These are phyloP conservation scores for Salix arbutifolia DNA, from an alignment of 345 rosid species.

Conservation along the genomic window DNA sequence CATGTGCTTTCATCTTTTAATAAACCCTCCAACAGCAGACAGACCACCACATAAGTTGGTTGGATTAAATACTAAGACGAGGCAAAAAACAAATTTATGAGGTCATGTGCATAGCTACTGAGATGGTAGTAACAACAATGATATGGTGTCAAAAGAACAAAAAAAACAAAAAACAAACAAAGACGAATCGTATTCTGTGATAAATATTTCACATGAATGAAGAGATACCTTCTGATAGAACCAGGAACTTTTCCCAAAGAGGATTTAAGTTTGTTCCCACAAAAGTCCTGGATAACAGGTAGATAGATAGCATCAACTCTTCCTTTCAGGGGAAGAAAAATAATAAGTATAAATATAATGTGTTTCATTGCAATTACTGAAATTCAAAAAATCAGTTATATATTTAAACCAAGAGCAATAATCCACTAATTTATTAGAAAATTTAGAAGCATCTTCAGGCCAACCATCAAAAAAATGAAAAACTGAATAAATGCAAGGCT, in stretches of 20 bases:
- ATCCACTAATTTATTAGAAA: neutral
- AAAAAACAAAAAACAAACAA: neutral
- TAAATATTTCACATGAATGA: neutral
- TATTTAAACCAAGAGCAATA: slow-evolving; percentile 2
- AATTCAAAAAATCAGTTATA: neutral
- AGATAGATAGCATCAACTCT: slow-evolving; percentile 14
- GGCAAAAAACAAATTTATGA: neutral
- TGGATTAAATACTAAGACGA: neutral
- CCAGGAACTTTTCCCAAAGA: slow-evolving; percentile 71
- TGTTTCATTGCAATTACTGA: neutral
- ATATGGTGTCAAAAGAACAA: neutral
- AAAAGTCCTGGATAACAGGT: slow-evolving; percentile 61
- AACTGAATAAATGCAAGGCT: neutral
- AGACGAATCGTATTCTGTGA: neutral
- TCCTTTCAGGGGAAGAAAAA: slow-evolving; percentile 6
- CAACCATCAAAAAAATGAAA: neutral
- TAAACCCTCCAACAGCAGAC: neutral
- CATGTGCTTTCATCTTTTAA: neutral
- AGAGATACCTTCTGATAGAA: slow-evolving; percentile 62
- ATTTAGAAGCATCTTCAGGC: neutral
- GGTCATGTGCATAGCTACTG: neutral
- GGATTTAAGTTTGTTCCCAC: slow-evolving; percentile 85
- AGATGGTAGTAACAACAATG: neutral
- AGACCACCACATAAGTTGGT: neutral
- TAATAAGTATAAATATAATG: neutral